These are phyloP conservation scores for Suillus cothurnatus DNA, from an alignment of 768 basidiomycete genomes.

Conservation along the genomic window DNA sequence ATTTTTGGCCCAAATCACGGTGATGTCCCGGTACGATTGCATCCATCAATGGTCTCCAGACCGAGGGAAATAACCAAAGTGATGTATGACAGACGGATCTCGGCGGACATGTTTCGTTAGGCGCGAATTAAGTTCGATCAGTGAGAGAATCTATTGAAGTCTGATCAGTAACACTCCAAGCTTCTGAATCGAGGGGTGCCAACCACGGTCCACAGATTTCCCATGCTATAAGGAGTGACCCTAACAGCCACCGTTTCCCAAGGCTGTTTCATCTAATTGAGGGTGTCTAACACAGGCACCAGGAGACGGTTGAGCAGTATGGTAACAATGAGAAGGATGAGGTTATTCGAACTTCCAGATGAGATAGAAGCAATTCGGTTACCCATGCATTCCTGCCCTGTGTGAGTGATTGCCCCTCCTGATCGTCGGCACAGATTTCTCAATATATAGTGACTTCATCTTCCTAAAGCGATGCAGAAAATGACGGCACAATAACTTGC, in stretches of 20 bases:
- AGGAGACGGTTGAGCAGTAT: neutral
- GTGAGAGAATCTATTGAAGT: neutral
- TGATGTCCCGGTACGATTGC: neutral
- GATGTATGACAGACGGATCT: neutral
- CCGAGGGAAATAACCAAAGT: neutral
- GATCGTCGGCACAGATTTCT: neutral
- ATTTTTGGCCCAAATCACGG: neutral
- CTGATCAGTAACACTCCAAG: neutral
- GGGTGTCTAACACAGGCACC: neutral
- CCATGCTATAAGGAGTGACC: neutral
- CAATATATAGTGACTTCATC: neutral
- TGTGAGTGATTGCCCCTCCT: neutral
- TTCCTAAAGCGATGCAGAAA: neutral
- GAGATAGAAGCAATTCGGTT: neutral
- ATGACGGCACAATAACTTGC: neutral
- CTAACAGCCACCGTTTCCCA: neutral
- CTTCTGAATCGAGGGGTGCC: neutral
- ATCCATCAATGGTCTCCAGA: neutral
- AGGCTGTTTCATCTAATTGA: neutral
- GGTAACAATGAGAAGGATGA: neutral
- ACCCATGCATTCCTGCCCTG: neutral
- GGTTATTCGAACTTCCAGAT: neutral
- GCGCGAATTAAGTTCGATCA: neutral
- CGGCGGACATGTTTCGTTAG: neutral
- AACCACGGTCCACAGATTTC: neutral